Percentiles rank a stretch among this genome's conserved stretches.
phyloP scores from a whole-genome alignment of 257 asterid species.

The Penstemon barbatus region DNA sequence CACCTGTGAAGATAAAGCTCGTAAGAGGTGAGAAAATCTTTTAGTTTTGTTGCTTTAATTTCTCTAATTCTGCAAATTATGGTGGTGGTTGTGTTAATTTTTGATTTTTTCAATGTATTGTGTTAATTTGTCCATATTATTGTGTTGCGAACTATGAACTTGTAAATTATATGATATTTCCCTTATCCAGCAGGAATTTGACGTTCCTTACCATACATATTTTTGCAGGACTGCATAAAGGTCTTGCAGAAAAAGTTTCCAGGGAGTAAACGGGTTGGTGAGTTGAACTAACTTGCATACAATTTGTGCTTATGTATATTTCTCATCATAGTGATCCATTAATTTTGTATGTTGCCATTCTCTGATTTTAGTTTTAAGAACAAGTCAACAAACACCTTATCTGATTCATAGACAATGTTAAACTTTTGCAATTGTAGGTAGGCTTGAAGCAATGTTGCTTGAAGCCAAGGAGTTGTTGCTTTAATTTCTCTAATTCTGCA shows the following conservation, averaged over 20 bases:
- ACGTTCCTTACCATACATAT: conserved; percentile 19
- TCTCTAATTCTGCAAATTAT: no score
- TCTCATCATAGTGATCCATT: conserved; percentile 14
- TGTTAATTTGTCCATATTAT: no score
- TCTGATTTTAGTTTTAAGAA: conserved; percentile 11
- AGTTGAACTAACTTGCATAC: conserved; percentile 44
- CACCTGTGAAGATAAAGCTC: no score
- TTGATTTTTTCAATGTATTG: no score
- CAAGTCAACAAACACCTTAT: not conserved
- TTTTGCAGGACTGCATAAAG: conserved; percentile 68
- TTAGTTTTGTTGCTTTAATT: no score
- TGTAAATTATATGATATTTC: not conserved
- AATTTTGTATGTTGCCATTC: not conserved
- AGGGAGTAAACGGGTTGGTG: conserved; percentile 95
- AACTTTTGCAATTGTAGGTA: conserved; percentile 52
- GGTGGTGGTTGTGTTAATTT: no score
- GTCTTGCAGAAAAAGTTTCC: conserved; percentile 73
- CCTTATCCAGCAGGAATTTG: conserved; percentile 14
- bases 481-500: no score
- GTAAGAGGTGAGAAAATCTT: no score
- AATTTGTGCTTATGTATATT: conserved; percentile 12
- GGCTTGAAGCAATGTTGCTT: conserved; percentile 92
- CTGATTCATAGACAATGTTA: not conserved
- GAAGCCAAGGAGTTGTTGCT: conserved; percentile 70
- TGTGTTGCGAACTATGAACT: no score